Evolutionary conservation across 345 rosid genomes (phyloP).

Genomic region (Linum tenue): DNA sequence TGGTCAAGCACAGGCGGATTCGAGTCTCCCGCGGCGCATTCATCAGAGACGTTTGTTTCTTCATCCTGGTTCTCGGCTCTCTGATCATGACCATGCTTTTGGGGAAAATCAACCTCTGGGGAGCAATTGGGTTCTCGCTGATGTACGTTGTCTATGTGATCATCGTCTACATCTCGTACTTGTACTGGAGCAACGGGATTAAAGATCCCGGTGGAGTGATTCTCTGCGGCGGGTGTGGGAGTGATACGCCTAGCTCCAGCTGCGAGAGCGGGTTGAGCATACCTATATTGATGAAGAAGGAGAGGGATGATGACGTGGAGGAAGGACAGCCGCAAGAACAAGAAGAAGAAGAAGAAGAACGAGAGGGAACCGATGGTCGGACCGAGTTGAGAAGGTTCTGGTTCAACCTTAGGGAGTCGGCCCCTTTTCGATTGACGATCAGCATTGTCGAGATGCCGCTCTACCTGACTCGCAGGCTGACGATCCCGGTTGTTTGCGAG

Average conservation of each 20-base stretch:
- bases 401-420: conserved; percentile 16
- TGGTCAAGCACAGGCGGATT: conserved; percentile 26
- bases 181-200: conserved; percentile 8
- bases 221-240: background rate
- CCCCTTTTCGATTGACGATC: conserved; percentile 23
- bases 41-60: conserved; percentile 57
- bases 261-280: conserved; percentile 20
- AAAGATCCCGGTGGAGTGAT: conserved; percentile 7
- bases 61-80: conserved; percentile 45
- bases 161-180: conserved; percentile 39
- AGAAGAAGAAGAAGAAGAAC: no score
- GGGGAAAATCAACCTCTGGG: conserved; percentile 54
- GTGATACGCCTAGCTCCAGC: conserved; percentile 11
- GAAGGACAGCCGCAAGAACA: no score
- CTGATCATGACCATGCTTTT: conserved; percentile 37
- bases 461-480: conserved; percentile 65
- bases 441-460: conserved; percentile 54
- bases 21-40: conserved; percentile 44
- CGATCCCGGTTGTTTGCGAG: conserved; percentile 63
- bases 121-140: conserved; percentile 46
- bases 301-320: conserved; percentile 14
- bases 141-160: conserved; percentile 52
- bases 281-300: conserved; percentile 29
- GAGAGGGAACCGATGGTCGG: background rate
- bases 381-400: conserved; percentile 15